Evolutionary conservation across 306 rosid species (phyloP).

Genomic region (Vicia faba): DNA sequence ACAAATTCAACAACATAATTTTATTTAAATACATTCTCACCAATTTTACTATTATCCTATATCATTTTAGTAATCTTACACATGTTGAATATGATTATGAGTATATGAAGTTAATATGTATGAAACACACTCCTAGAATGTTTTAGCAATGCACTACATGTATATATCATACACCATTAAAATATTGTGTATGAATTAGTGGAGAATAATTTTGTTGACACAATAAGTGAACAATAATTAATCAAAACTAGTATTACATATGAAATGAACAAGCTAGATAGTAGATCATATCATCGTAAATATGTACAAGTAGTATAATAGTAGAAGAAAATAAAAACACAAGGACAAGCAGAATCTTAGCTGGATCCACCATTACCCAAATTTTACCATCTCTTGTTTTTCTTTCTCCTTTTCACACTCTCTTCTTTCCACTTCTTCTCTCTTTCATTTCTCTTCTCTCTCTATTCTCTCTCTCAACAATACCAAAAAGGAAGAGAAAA

Average conservation of each 20-base stretch:
- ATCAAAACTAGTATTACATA: neutral
- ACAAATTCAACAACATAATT: no score
- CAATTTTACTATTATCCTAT: no score
- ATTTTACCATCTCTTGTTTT: conserved; percentile 24
- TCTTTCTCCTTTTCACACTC: conserved; percentile 24
- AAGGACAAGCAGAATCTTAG: conserved; percentile 64
- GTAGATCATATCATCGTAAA: neutral
- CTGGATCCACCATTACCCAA: conserved; percentile 61
- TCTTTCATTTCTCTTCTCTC: conserved; percentile 20
- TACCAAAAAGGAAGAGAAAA: neutral
- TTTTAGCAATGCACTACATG: no score
- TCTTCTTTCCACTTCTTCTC: neutral
- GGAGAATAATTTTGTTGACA: no score
- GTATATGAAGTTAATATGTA: no score
- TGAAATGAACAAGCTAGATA: neutral
- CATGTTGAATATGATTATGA: no score
- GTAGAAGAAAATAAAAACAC: neutral
- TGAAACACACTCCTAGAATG: no score
- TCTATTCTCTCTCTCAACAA: neutral
- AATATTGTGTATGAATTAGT: no score
- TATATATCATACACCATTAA: no score
- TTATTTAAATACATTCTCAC: no score
- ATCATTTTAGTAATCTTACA: no score
- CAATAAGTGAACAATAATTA: neutral
- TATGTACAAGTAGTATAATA: no score